Conservation (phyloP, 768 basidiomycete species). For the Hydnomerulius pinastri region DNA sequence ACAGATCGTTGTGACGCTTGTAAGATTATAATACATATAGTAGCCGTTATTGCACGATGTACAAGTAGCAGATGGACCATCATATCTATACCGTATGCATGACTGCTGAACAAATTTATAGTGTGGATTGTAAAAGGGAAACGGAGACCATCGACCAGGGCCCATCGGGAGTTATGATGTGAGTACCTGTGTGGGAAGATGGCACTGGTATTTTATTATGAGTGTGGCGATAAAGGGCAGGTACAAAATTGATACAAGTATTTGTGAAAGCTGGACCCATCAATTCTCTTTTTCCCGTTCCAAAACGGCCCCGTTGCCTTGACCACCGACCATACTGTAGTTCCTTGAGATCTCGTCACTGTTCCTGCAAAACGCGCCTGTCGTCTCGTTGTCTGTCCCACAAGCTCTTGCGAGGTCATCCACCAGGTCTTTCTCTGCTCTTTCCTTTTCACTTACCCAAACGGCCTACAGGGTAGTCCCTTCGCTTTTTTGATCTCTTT, state of each 20-base stretch:
- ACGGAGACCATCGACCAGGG: too few relatives aligned
- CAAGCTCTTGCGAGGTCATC: slow-evolving; percentile 7
- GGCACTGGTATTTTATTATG: background rate
- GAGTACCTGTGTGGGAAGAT: slow-evolving; percentile 9
- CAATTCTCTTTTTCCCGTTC: background rate
- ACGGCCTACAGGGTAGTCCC: slow-evolving; percentile 26
- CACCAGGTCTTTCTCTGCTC: slow-evolving; percentile 4
- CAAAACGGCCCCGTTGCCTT: slow-evolving; percentile 47
- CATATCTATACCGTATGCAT: too few relatives aligned
- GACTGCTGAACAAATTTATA: too few relatives aligned
- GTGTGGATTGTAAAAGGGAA: too few relatives aligned
- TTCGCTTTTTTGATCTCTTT: background rate
- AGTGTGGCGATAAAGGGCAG: slow-evolving; percentile 9
- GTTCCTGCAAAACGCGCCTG: slow-evolving; percentile 15
- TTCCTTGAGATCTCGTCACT: slow-evolving; percentile 35
- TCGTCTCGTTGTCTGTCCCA: slow-evolving; percentile 10
- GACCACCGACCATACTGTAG: slow-evolving; percentile 47
- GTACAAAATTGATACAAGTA: background rate
- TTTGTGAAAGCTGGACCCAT: too few relatives aligned
- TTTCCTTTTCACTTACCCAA: slow-evolving; percentile 18
- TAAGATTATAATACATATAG: too few relatives aligned
- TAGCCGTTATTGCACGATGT: too few relatives aligned
- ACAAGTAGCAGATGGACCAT: too few relatives aligned
- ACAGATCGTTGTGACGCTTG: background rate
- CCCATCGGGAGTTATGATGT: background rate